These are phyloP conservation scores for Phialophora chinensis DNA, from an alignment of 2,329 filamentous ascomycete genomes.

Conservation along the genomic window DNA sequence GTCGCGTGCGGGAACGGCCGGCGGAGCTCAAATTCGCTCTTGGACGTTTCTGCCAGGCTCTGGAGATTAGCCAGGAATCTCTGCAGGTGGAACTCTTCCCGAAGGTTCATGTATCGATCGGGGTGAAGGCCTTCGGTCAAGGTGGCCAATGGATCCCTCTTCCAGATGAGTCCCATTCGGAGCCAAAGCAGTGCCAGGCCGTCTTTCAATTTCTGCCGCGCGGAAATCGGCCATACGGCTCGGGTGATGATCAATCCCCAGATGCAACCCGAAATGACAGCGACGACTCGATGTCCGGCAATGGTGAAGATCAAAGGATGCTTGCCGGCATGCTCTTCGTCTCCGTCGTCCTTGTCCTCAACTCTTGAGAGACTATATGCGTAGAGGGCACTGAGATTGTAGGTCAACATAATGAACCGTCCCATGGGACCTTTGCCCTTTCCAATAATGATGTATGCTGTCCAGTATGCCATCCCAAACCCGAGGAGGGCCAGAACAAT, in stretches of 20 bases:
- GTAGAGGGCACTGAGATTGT: conserved; percentile 93
- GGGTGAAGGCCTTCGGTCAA: conserved; percentile 65
- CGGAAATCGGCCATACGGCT: conserved; percentile 91
- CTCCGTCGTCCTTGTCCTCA: conserved; percentile 75
- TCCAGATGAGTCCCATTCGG: conserved; percentile 95
- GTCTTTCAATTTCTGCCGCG: conserved; percentile 83
- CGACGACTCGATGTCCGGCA: conserved; percentile 81
- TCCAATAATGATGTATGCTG: conserved; percentile 88
- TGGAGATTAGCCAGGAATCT: conserved; percentile 77
- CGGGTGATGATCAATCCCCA: conserved; percentile 93
- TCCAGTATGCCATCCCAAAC: conserved; percentile 78
- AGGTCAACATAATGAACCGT: conserved; percentile 91
- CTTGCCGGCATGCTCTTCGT: conserved; percentile 82
- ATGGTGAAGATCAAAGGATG: conserved; percentile 88
- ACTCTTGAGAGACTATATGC: conserved; percentile 85
- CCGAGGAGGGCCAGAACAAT: conserved; percentile 79
- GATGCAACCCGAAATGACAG: conserved; percentile 83
- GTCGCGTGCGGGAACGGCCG: conserved; percentile 81
- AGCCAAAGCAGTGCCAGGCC: conserved; percentile 90
- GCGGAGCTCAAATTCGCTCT: conserved; percentile 85
- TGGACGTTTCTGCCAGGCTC: conserved; percentile 71
- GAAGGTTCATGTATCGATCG: conserved; percentile 80
- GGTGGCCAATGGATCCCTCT: conserved; percentile 81
- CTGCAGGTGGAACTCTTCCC: conserved; percentile 85
- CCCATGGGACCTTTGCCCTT: conserved; percentile 86